Conservation (phyloP, 495 filamentous ascomycete species). For the Chaetomium fimeti region DNA sequence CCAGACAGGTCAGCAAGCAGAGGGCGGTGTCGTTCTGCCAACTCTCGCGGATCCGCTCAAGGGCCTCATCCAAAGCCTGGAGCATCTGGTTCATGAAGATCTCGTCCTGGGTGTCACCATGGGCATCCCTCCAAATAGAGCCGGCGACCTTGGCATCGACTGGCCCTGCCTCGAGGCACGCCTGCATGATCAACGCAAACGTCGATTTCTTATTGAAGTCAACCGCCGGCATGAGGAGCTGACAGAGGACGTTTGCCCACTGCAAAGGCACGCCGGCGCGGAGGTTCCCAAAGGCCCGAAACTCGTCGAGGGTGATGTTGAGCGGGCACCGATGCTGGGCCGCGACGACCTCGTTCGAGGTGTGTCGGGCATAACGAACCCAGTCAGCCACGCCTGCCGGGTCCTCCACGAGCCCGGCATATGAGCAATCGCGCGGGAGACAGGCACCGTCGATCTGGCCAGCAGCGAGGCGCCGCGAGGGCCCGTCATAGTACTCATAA, state of each 20-base stretch:
- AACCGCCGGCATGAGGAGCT: slow-evolving; percentile 48
- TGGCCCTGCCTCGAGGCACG: slow-evolving; percentile 51
- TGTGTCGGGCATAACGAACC: slow-evolving; percentile 20
- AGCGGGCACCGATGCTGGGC: slow-evolving; percentile 44
- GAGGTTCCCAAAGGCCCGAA: slow-evolving; percentile 48
- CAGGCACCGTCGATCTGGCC: background rate
- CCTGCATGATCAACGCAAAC: slow-evolving; percentile 48
- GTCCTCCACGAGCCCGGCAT: background rate
- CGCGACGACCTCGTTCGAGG: slow-evolving; percentile 50
- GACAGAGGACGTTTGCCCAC: slow-evolving; percentile 54
- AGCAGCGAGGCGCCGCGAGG: background rate
- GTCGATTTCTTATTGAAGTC: slow-evolving; percentile 50
- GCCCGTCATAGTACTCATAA: slow-evolving; percentile 38
- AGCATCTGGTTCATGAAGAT: background rate
- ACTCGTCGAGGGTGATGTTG: slow-evolving; percentile 51
- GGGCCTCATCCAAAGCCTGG: slow-evolving; percentile 9
- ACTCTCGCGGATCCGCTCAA: slow-evolving; percentile 16
- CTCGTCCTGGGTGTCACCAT: slow-evolving; percentile 10
- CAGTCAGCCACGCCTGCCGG: slow-evolving; percentile 5
- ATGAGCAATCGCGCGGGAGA: slow-evolving; percentile 16
- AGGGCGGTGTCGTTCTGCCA: slow-evolving; percentile 28
- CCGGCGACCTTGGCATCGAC: background rate
- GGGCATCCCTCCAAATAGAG: slow-evolving; percentile 3
- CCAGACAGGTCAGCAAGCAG: slow-evolving; percentile 22
- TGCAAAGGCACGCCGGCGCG: slow-evolving; percentile 51